phyloP scores from a whole-genome alignment of 1,139 yeast genomes.

The Saccharomyces hybrid region DNA sequence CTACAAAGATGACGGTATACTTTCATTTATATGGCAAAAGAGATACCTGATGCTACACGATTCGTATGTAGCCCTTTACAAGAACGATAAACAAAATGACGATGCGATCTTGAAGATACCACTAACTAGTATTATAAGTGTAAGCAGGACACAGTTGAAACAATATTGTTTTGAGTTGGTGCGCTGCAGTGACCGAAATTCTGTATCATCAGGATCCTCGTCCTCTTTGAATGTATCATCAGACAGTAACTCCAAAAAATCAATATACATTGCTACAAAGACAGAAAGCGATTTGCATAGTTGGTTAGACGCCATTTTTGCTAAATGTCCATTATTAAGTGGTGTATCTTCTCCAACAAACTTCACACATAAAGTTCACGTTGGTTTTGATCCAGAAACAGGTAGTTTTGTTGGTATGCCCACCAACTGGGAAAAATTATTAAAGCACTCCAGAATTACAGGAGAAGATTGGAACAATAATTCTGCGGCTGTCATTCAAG shows the following conservation, averaged over 20 bases:
- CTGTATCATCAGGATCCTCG: conserved; percentile 15
- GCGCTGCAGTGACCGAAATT: conserved; percentile 37
- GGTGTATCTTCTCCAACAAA: conserved; percentile 75
- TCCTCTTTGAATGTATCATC: conserved; percentile 5
- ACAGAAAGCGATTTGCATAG: conserved; percentile 73
- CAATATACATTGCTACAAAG: conserved; percentile 70
- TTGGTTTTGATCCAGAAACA: conserved; percentile 57
- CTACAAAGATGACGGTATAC: conserved; percentile 82
- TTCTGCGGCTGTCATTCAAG: conserved; percentile 85
- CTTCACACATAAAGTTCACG: conserved; percentile 66
- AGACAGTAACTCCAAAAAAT: conserved; percentile 38
- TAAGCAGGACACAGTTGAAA: conserved; percentile 57
- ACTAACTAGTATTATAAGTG: conserved; percentile 47
- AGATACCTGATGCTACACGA: conserved; percentile 74
- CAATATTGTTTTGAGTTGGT: conserved; percentile 74
- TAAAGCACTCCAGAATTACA: conserved; percentile 71
- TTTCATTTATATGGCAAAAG: conserved; percentile 88
- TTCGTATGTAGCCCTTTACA: conserved; percentile 66
- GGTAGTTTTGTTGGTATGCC: conserved; percentile 76
- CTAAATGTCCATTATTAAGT: conserved; percentile 77
- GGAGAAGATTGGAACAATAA: conserved; percentile 79
- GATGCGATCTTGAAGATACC: conserved; percentile 46
- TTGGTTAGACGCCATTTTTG: conserved; percentile 87
- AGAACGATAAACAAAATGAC: conserved; percentile 47
- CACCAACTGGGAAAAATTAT: conserved; percentile 67